These are phyloP conservation scores for Tremella fuciformis DNA, from an alignment of 768 basidiomycete species.

Conservation along the genomic window DNA sequence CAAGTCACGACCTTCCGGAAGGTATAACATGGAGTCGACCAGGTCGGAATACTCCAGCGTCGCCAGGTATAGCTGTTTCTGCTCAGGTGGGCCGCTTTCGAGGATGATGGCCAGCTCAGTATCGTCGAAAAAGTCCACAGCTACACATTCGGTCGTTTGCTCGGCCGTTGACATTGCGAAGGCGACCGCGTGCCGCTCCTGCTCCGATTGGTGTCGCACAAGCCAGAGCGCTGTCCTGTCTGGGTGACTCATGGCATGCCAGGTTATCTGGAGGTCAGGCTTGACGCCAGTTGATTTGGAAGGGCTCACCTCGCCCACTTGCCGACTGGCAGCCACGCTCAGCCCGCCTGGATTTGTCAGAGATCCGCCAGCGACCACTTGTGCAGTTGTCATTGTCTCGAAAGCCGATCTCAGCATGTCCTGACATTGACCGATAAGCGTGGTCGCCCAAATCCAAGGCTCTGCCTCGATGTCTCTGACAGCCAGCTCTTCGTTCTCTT, in stretches of 20 bases:
- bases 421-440: constrained; percentile 14
- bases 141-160: constrained; percentile 11
- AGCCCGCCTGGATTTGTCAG: too few relatives aligned
- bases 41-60: constrained; percentile 19
- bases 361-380: too few relatives aligned
- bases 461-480: constrained; percentile 18
- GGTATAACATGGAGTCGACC: not conserved
- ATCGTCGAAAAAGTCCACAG: constrained; percentile 37
- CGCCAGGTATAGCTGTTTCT: constrained; percentile 14
- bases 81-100: not conserved
- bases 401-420: constrained; percentile 16
- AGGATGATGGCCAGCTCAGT: constrained; percentile 29
- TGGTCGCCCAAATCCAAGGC: constrained; percentile 36
- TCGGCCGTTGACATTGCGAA: not conserved
- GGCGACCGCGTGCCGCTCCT: not conserved
- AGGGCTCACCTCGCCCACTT: too few relatives aligned
- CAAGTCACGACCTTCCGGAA: constrained; percentile 4
- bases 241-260: too few relatives aligned
- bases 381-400: not conserved
- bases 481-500: constrained; percentile 9
- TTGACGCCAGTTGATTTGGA: too few relatives aligned
- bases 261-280: too few relatives aligned
- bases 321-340: too few relatives aligned
- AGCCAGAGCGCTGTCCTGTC: too few relatives aligned
- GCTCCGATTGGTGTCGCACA: too few relatives aligned